Conservation (phyloP, 1,284 basidiomycete species). For the Sporisorium sorghi region DNA sequence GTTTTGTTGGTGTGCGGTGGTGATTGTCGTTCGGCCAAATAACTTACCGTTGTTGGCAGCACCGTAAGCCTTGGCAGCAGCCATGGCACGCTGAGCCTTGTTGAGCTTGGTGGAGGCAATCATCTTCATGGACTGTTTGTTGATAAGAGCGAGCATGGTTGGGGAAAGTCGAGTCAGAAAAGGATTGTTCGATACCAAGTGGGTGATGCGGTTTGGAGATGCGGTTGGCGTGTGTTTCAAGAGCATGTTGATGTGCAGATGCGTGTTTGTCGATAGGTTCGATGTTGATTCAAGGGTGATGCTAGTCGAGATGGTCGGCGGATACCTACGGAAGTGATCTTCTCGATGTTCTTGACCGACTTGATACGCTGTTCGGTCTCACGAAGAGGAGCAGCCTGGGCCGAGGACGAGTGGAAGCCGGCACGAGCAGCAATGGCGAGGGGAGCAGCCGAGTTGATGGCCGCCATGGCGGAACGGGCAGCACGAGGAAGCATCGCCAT, state of each 20-base stretch:
- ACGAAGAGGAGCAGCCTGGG: constrained; percentile 95
- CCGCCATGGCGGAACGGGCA: constrained; percentile 54
- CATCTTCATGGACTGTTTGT: constrained; percentile 88
- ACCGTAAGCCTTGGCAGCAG: constrained; percentile 92
- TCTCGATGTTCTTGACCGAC: constrained; percentile 95
- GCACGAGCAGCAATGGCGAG: constrained; percentile 54
- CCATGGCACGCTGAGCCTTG: constrained; percentile 91
- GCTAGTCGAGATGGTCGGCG: neutral
- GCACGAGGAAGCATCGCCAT: constrained; percentile 65
- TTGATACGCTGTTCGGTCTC: constrained; percentile 97
- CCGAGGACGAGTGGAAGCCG: constrained; percentile 71
- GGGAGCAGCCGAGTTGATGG: constrained; percentile 47
- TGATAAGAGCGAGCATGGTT: neutral
- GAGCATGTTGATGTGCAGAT: neutral
- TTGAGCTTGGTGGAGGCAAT: constrained; percentile 97
- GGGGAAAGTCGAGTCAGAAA: constrained; percentile 11
- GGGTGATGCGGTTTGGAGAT: too few relatives aligned
- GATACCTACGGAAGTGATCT: constrained; percentile 90
- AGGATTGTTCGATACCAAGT: constrained; percentile 3
- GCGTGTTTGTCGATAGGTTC: neutral
- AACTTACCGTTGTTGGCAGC: constrained; percentile 86
- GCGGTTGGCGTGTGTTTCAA: neutral
- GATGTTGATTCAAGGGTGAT: too few relatives aligned
- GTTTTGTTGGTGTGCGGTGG: neutral
- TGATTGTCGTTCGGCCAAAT: neutral